These are phyloP conservation scores for Iris macrosiphon DNA, from an alignment of 106 monocot species.

Conservation along the genomic window DNA sequence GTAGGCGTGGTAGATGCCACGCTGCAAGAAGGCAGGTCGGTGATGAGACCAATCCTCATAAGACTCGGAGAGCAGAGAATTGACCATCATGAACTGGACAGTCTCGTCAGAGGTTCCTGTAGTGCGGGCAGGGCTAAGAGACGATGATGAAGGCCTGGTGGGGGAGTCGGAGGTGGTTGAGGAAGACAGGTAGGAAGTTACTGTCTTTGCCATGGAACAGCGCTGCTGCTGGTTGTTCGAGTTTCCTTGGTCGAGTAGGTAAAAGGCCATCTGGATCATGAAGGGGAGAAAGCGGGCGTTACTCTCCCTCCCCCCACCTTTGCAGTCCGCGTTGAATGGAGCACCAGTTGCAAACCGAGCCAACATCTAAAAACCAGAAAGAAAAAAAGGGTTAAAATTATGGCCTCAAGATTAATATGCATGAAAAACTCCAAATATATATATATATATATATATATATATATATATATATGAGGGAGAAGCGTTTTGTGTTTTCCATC, in stretches of 20 bases:
- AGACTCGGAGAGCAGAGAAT: slow-evolving; percentile 80
- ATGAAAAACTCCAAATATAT: no score
- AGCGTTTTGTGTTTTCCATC: no score
- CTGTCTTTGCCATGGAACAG: slow-evolving; percentile 46
- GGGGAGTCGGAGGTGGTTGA: slow-evolving; percentile 16
- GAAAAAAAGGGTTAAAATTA: no score
- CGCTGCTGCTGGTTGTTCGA: slow-evolving; percentile 54
- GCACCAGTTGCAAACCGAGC: slow-evolving; percentile 94
- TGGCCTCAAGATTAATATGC: no score
- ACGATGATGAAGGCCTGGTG: slow-evolving; percentile 13
- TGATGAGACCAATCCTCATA: slow-evolving; percentile 79
- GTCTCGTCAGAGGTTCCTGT: slow-evolving; percentile 56
- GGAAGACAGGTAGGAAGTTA: slow-evolving; percentile 52
- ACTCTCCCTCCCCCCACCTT: slow-evolving; percentile 92
- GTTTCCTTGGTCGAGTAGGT: slow-evolving; percentile 75
- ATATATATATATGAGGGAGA: no score
- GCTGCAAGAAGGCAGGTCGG: slow-evolving; percentile 60
- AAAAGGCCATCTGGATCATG: slow-evolving; percentile 94
- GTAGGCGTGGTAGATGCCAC: slow-evolving; percentile 83
- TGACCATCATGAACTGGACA: slow-evolving; percentile 99
- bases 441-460: no score
- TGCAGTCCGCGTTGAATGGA: slow-evolving; percentile 68
- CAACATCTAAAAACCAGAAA: slow-evolving; percentile 83
- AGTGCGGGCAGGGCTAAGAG: slow-evolving; percentile 19
- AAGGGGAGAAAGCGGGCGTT: slow-evolving; percentile 84